These are phyloP conservation scores for Albizia julibrissin DNA, from an alignment of 306 rosid genomes.

Conservation along the genomic window DNA sequence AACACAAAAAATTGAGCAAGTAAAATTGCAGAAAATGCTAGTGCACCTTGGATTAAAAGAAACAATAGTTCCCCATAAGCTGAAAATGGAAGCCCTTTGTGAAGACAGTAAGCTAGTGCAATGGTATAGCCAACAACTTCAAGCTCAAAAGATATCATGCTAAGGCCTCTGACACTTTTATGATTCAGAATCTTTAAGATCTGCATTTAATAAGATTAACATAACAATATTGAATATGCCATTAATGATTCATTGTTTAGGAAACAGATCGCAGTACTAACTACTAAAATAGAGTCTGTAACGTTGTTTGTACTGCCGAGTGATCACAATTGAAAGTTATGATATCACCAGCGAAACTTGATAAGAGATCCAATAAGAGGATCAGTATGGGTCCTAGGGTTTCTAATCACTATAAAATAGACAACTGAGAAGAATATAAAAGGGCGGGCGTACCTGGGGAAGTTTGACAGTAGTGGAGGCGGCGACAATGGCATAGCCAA, in stretches of 20 bases:
- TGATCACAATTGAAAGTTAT: not conserved
- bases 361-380: not conserved
- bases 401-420: not conserved
- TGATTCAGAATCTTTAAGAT: conserved; percentile 71
- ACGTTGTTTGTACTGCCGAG: not conserved
- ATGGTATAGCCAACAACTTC: conserved; percentile 89
- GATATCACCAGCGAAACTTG: not conserved
- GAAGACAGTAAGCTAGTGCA: conserved; percentile 86
- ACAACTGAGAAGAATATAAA: not conserved
- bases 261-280: not conserved
- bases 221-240: not conserved
- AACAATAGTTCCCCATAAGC: conserved; percentile 91
- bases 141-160: conserved; percentile 80
- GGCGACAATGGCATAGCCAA: conserved; percentile 95
- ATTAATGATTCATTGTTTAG: not conserved
- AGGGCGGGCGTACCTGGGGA: conserved; percentile 66
- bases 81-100: conserved; percentile 90
- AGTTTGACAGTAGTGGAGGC: conserved; percentile 98
- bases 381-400: not conserved
- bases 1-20: not conserved
- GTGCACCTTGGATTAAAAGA: conserved; percentile 82
- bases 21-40: not conserved
- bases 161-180: conserved; percentile 83
- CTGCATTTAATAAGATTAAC: conserved; percentile 48
- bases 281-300: not conserved